These are phyloP conservation scores for Epichloe bromicola DNA, from an alignment of 2,329 filamentous ascomycete genomes.

Conservation along the genomic window DNA sequence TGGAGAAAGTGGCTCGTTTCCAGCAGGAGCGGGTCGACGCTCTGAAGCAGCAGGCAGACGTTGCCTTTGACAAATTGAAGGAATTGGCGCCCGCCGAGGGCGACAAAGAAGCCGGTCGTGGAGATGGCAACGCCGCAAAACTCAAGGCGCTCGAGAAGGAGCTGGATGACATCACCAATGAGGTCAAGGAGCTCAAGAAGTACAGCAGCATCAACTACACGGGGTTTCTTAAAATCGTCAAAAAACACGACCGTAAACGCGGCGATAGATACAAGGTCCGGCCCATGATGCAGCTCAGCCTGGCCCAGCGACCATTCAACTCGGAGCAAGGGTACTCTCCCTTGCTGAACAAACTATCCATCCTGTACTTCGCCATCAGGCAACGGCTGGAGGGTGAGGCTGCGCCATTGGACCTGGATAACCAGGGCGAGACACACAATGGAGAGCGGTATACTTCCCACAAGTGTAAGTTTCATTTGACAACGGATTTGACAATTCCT, in stretches of 20 bases:
- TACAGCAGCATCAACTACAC: constrained; percentile 97
- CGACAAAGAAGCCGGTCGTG: constrained; percentile 21
- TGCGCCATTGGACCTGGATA: constrained; percentile 32
- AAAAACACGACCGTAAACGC: constrained; percentile 95
- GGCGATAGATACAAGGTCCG: constrained; percentile 77
- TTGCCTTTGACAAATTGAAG: constrained; percentile 56
- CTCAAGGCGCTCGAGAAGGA: constrained; percentile 64
- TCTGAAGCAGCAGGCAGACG: constrained; percentile 41
- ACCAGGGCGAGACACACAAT: constrained; percentile 43
- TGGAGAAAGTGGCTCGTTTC: constrained; percentile 89
- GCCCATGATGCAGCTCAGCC: constrained; percentile 78
- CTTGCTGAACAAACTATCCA: constrained; percentile 81
- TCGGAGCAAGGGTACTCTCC: constrained; percentile 81
- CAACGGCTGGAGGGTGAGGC: constrained; percentile 58
- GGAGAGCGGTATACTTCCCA: constrained; percentile 70
- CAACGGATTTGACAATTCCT: too few relatives aligned
- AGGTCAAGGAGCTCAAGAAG: constrained; percentile 85
- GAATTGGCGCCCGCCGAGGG: constrained; percentile 53
- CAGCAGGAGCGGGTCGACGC: constrained; percentile 62
- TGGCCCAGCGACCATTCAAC: constrained; percentile 87
- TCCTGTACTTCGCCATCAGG: constrained; percentile 91
- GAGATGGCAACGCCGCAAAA: constrained; percentile 34
- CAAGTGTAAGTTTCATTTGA: constrained; percentile 50
- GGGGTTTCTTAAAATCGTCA: constrained; percentile 92
- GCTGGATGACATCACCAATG: constrained; percentile 76